Percentiles rank a stretch among this genome's conserved stretches.
These are phyloP conservation scores for Tetrahymena borealis DNA, from an alignment of 73 alveolate genomes.

Conservation along the genomic window DNA sequence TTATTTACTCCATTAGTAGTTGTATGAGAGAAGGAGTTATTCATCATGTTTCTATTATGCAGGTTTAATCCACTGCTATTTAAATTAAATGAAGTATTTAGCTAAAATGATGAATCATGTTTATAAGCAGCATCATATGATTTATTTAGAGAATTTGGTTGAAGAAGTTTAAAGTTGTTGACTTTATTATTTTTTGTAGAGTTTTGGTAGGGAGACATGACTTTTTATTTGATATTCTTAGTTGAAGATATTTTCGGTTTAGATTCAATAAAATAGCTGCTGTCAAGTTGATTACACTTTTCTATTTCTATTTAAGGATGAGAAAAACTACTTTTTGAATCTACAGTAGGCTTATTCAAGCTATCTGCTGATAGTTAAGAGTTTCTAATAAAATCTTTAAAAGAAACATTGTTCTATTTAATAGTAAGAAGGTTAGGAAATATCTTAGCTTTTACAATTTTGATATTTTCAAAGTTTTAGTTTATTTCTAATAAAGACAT, in stretches of 20 bases:
- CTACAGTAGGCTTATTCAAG: not conserved
- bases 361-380: not conserved
- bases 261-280: not conserved
- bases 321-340: not conserved
- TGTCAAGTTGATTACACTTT: not conserved
- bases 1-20: not conserved
- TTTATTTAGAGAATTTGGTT: not conserved
- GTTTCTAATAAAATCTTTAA: not conserved
- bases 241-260: not conserved
- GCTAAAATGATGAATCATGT: not conserved
- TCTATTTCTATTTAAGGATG: not conserved
- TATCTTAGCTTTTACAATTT: not conserved
- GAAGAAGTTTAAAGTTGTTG: not conserved
- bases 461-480: not conserved
- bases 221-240: not conserved
- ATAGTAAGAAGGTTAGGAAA: not conserved
- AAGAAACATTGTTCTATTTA: not conserved
- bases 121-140: not conserved
- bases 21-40: not conserved
- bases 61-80: not conserved
- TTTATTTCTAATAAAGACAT: not conserved
- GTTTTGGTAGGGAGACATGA: not conserved
- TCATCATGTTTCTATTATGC: not conserved
- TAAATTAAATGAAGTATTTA: not conserved
- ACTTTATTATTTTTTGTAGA: not conserved